A percentile compares a stretch with the other conserved stretches of the same genome.
phyloP scores from a whole-genome alignment of 352 stramenopile genomes.

The Globisporangium ultimum region DNA sequence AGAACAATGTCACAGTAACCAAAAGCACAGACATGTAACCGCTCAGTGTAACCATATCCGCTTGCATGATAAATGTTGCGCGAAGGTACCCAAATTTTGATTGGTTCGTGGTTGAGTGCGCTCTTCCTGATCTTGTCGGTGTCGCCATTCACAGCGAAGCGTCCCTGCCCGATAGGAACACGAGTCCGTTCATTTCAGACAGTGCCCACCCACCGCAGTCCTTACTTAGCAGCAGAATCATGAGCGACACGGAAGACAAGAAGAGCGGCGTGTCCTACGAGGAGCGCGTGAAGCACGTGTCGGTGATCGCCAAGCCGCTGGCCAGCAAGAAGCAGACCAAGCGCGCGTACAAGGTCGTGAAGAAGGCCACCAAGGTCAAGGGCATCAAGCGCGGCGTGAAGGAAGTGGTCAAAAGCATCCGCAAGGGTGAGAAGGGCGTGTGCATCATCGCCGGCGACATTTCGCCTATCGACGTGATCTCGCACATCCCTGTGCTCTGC shows the following conservation, averaged over 20 bases:
- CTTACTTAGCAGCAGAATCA: constrained; percentile 10
- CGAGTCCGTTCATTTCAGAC: no score
- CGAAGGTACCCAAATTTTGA: constrained; percentile 14
- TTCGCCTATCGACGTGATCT: constrained; percentile 99
- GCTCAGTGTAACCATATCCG: no score
- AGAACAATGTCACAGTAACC: no score
- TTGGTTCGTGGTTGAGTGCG: constrained; percentile 13
- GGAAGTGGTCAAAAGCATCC: constrained; percentile 99
- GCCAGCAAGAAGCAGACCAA: constrained; percentile 97
- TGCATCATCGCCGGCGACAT: constrained; percentile 99
- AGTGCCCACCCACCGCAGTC: no score
- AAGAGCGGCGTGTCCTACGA: constrained; percentile 68
- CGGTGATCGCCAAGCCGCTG: constrained; percentile 95
- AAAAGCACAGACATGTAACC: no score
- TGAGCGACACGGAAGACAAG: constrained; percentile 72
- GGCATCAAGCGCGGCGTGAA: constrained; percentile 98
- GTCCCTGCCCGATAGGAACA: no score
- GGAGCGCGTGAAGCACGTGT: constrained; percentile 85
- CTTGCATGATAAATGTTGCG: constrained; percentile 1
- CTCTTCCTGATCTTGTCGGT: neutral
- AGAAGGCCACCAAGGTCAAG: constrained; percentile 96
- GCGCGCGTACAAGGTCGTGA: constrained; percentile 92
- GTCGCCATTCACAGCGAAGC: no score
- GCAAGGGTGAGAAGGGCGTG: constrained; percentile 96
- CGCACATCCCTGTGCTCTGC: constrained; percentile 97